These are phyloP conservation scores for Suillus clintonianus DNA, from an alignment of 768 basidiomycete species.

Conservation along the genomic window DNA sequence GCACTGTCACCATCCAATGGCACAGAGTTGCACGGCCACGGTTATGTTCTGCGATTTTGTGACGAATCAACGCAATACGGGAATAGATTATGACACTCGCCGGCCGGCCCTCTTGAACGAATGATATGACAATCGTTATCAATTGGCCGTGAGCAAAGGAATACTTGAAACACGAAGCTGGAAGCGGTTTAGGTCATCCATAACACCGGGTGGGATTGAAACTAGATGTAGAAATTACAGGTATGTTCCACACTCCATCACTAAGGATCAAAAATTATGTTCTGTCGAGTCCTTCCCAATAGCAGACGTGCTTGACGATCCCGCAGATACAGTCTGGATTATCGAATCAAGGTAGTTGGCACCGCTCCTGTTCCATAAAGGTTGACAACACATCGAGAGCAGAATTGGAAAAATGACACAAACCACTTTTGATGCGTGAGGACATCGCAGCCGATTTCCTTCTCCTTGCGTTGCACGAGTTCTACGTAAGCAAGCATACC, in stretches of 20 bases:
- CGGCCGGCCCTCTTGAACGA: not conserved
- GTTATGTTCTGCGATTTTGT: not conserved
- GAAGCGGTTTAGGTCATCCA: not conserved
- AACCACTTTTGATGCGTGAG: slow-evolving; percentile 94
- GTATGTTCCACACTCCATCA: not conserved
- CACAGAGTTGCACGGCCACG: not conserved
- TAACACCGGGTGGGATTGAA: not conserved
- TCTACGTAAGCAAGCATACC: slow-evolving; percentile 94
- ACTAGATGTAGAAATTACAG: not conserved
- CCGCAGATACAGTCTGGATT: slow-evolving; percentile 79
- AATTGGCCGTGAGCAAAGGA: not conserved
- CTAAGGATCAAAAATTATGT: slow-evolving; percentile 61
- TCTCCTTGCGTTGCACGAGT: slow-evolving; percentile 85
- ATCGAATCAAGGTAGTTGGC: slow-evolving; percentile 91
- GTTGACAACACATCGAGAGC: not conserved
- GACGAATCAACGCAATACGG: not conserved
- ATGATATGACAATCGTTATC: not conserved
- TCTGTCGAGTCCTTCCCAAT: slow-evolving; percentile 89
- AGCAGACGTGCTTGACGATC: slow-evolving; percentile 85
- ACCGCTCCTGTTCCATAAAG: slow-evolving; percentile 62
- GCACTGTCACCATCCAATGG: not conserved
- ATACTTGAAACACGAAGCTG: not conserved
- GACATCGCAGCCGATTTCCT: slow-evolving; percentile 86
- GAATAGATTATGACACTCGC: not conserved
- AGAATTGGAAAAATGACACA: slow-evolving; percentile 16